These are phyloP conservation scores for Melanomma pulvis-pyrius DNA, from an alignment of 495 filamentous ascomycete species.

Conservation along the genomic window DNA sequence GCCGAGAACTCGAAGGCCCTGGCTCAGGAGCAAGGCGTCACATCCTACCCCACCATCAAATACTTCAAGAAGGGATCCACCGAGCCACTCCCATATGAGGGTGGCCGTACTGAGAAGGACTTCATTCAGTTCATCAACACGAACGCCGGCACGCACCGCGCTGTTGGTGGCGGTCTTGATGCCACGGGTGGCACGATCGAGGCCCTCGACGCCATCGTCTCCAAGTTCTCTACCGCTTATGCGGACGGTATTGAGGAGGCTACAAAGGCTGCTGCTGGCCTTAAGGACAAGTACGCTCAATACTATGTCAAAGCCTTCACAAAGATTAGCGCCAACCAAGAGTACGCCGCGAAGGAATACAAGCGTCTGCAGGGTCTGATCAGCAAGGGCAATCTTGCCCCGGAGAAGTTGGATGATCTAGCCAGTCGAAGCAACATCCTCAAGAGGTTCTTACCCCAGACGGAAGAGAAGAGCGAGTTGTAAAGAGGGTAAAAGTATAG, in stretches of 20 bases:
- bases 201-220: slow-evolving; percentile 71
- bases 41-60: slow-evolving; percentile 94
- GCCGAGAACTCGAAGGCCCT: slow-evolving; percentile 77
- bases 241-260: slow-evolving; percentile 36
- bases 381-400: slow-evolving; percentile 81
- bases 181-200: slow-evolving; percentile 79
- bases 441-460: slow-evolving; percentile 64
- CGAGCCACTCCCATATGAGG: slow-evolving; percentile 70
- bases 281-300: slow-evolving; percentile 82
- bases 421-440: slow-evolving; percentile 86
- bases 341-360: slow-evolving; percentile 84
- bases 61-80: slow-evolving; percentile 91
- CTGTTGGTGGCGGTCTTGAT: slow-evolving; percentile 78
- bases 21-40: slow-evolving; percentile 75
- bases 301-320: slow-evolving; percentile 92
- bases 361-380: slow-evolving; percentile 76
- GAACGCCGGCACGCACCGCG: slow-evolving; percentile 86
- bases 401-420: slow-evolving; percentile 87
- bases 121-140: slow-evolving; percentile 83
- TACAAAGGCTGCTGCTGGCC: slow-evolving; percentile 65
- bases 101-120: slow-evolving; percentile 75
- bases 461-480: slow-evolving; percentile 40
- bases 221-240: slow-evolving; percentile 39
- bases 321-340: slow-evolving; percentile 75
- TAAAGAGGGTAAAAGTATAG: slow-evolving; percentile 8